Base-by-base conservation (phyloP, 2,329 filamentous ascomycete species). In the Hymenoscyphus fraxineus region DNA sequence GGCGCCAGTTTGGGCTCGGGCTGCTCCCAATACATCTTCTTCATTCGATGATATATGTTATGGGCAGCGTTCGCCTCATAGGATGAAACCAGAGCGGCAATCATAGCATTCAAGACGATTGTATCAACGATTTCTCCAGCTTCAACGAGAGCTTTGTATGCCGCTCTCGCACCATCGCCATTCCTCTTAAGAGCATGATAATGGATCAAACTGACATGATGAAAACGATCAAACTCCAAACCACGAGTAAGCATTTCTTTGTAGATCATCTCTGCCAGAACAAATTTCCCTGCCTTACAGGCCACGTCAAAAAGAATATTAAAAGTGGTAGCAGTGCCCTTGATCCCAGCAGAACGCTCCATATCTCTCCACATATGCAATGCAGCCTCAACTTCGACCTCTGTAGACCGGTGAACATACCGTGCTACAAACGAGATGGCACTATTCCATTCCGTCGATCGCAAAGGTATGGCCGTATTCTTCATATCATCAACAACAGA, bases 251-350 rank as follows among this genome's bases (percentile, higher is more conserved):
- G 80, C 88, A 98, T 93, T 78, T 98, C 93, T 64, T 86, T 82
- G 71, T 93, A 87, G 12, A 98, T 85, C 79, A 92, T 91, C 71
- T 97, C 91, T 3, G 93, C 93, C 27, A 98, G 84, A 0, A 82
- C 81, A 69, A 90, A 96, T 73, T 96, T 95, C 47, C 91, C 90
- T 0, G 92, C 87, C 76, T 95, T 96, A 70, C 92, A 86, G 0
- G 95, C 92, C 12, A 92, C 85, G 73, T 97, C 91, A 71, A 97
- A 97, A 13, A 99, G 83, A 58, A 97, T 90, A 74, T 95, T 97
- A 77, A 99, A 96, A 0, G 94, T 96, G n/a, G 93, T 88, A 59
- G 86, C 82, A 70, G 90, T 90, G 41, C 85, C 88, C 69, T 79
- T 78, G 15, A 92, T 76, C 0, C 85, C 83, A 1, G 88, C 87